phyloP scores from a whole-genome alignment of 2,329 filamentous ascomycete genomes.

The Esteya vermicola region DNA sequence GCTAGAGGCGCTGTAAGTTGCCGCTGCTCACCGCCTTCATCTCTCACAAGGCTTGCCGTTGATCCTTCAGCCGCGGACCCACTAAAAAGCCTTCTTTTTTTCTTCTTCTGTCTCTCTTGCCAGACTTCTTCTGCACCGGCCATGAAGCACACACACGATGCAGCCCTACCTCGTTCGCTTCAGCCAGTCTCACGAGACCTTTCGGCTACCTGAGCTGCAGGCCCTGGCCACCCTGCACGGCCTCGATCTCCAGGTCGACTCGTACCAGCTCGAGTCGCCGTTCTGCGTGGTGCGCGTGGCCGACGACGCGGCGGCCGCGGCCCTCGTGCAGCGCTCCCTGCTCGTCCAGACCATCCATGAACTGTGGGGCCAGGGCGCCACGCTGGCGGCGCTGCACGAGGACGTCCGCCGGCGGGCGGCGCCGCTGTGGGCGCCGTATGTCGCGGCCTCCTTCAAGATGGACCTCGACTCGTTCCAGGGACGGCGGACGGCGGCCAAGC shows the following conservation, averaged over 20 bases:
- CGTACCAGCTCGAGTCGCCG: constrained; percentile 56
- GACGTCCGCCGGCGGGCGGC: constrained; percentile 44
- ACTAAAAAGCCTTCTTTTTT: too few relatives aligned
- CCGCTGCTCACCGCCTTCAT: constrained; percentile 1
- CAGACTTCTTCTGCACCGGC: not conserved
- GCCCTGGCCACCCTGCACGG: constrained; percentile 58
- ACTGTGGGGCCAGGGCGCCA: constrained; percentile 65
- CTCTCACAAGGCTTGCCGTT: too few relatives aligned
- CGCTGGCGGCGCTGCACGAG: constrained; percentile 53
- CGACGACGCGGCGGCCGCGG: constrained; percentile 47
- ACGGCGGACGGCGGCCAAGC: constrained; percentile 46
- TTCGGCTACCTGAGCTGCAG: constrained; percentile 71
- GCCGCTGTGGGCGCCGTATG: constrained; percentile 54
- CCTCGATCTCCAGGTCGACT: constrained; percentile 57
- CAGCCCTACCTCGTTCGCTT: constrained; percentile 66
- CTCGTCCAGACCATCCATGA: constrained; percentile 75
- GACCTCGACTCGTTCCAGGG: constrained; percentile 70
- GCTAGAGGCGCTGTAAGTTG: not conserved
- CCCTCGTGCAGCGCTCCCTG: constrained; percentile 62
- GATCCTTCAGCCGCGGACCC: too few relatives aligned
- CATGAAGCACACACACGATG: not conserved
- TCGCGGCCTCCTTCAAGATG: constrained; percentile 63
- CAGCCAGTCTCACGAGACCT: constrained; percentile 80
- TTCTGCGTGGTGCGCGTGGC: constrained; percentile 66
- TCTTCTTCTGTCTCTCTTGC: not conserved